These are phyloP conservation scores for Sequoiadendron giganteum DNA, from an alignment of 75 land plant genomes.

Conservation along the genomic window DNA sequence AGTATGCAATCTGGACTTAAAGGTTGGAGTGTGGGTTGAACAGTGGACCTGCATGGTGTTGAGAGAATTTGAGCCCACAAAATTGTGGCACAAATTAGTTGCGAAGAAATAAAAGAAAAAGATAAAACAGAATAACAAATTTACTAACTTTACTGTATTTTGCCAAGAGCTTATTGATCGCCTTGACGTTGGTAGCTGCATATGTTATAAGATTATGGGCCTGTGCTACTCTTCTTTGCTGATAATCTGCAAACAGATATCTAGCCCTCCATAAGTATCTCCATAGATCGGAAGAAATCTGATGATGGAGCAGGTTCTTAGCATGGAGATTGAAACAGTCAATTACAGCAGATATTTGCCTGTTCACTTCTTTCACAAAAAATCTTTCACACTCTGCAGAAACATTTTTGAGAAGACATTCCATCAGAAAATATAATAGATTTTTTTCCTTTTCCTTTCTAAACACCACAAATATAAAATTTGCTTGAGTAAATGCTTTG, in stretches of 20 bases:
- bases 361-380: background rate
- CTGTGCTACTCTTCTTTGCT: background rate
- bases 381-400: background rate
- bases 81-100: too few relatives aligned
- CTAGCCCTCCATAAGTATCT: background rate
- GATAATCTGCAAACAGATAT: background rate
- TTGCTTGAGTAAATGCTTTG: too few relatives aligned
- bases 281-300: background rate
- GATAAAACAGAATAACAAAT: background rate
- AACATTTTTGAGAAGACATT: background rate
- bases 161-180: background rate
- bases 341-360: background rate
- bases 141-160: background rate
- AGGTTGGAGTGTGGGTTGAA: conserved; percentile 58
- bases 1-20: conserved; percentile 51
- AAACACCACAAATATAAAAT: background rate
- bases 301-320: background rate
- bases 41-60: conserved; percentile 58
- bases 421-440: background rate
- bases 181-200: background rate
- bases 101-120: too few relatives aligned
- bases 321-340: background rate
- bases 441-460: background rate
- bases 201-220: background rate
- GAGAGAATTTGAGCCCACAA: background rate